Conservation (phyloP, 83 land plant genomes). For the Picea mariana region DNA sequence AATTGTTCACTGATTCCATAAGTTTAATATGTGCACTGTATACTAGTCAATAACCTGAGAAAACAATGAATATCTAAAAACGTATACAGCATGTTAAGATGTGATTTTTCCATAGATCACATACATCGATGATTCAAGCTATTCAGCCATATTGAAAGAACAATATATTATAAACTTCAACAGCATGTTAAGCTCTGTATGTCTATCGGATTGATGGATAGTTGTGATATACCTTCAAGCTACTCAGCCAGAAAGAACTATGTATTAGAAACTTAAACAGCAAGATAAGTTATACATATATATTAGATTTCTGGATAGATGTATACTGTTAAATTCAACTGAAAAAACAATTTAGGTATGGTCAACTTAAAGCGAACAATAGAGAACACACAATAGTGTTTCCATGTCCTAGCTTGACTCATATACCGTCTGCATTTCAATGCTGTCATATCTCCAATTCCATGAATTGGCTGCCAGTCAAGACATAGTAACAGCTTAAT, state of each 20-base stretch:
- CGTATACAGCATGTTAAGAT: background rate
- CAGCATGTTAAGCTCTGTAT: background rate
- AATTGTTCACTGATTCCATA: background rate
- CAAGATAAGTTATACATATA: background rate
- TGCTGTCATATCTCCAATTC: no score
- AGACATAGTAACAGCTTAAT: no score
- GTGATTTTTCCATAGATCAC: background rate
- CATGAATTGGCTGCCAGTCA: no score
- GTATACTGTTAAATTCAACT: no score
- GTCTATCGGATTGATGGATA: background rate
- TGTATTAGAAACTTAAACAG: background rate
- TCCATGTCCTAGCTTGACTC: no score
- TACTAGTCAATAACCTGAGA: background rate
- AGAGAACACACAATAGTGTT: no score
- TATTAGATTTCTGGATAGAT: background rate
- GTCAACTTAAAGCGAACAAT: no score
- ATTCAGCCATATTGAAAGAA: background rate
- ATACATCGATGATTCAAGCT: background rate
- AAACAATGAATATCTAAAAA: background rate
- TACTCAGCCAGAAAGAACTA: background rate
- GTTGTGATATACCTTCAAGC: background rate
- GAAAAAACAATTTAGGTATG: no score
- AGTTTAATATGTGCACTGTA: background rate
- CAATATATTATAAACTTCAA: background rate
- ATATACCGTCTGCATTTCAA: no score